Base-by-base conservation (phyloP, 1,139 yeast genomes). In the Pichia sorboxylosa region DNA sequence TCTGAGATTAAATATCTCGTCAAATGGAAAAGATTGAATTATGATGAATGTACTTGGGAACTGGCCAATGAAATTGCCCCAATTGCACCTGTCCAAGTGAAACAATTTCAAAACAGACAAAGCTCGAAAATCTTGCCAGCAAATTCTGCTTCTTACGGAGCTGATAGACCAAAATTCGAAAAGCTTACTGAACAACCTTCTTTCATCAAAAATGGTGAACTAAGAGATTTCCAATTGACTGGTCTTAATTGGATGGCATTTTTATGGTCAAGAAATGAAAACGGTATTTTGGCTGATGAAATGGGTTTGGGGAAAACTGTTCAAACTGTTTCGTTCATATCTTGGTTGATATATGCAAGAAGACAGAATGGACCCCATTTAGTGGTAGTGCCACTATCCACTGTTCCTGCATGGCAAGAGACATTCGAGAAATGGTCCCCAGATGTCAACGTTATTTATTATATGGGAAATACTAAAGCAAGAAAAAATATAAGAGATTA, bases 161-260 rank as follows among this genome's bases (percentile, higher is more conserved):
- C 62, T 7, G 73, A 72, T 42, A 69, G 99, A 44, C 98, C 99
- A 4, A 65, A 77, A 36, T 92, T 90, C 55, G 95, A 84, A 54
- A 90, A 90, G 54, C 64, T 92, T 35, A 71, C 71, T 19, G 69
- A 69, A 36, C 99, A 92, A 58, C 99, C 99, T 1, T 66, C 77
- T 11, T 92, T 79, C 50, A 80, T 92, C 44, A 85, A 85, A 52
- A 80, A 81, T 49, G 96, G 97, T 30, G 94, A 81, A 55, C 66
- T 90, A 43, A 73, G 98, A 54, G 98, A 92, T 61, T 90, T 92
- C 69, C 99, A 92, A 60, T 67, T 92, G 51, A 90, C 98, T 0
- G 99, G 99, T 40, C 68, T 92, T 42, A 92, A 92, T 57, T 92
- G 98, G 99, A 92, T 92, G 98, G 98, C 98, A 0, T 92, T 85